Conservation (phyloP, 2,329 filamentous ascomycete genomes). For the Penicillium psychrosexuale region DNA sequence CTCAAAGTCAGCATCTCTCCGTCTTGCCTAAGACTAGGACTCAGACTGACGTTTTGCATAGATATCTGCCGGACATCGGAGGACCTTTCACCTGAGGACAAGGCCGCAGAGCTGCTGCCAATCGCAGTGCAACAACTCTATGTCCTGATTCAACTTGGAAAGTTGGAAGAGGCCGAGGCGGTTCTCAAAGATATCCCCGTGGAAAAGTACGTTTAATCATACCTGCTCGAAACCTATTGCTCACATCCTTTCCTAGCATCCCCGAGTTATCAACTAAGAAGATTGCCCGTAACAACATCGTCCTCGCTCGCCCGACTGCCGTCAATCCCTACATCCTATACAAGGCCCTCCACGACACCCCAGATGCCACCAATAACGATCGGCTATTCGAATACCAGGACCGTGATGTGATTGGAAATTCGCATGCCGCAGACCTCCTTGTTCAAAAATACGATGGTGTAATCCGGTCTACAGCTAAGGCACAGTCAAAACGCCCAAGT, state of each 20-base stretch:
- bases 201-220: conserved; percentile 43
- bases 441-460: conserved; percentile 60
- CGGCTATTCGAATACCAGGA: conserved; percentile 58
- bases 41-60: conserved; percentile 19
- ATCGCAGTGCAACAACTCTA: conserved; percentile 62
- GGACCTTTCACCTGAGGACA: conserved; percentile 59
- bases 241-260: conserved; percentile 42
- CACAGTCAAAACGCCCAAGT: conserved; percentile 47
- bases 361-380: conserved; percentile 49
- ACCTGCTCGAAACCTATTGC: not conserved
- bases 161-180: conserved; percentile 54
- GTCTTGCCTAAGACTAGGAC: not conserved
- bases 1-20: conserved; percentile 45
- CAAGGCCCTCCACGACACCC: conserved; percentile 53
- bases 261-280: conserved; percentile 57
- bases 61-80: conserved; percentile 59
- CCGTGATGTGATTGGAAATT: conserved; percentile 53
- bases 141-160: conserved; percentile 55
- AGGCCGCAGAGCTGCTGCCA: conserved; percentile 57
- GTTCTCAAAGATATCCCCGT: conserved; percentile 52
- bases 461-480: conserved; percentile 53
- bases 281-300: conserved; percentile 59
- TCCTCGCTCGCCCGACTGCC: conserved; percentile 46
- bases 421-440: conserved; percentile 56
- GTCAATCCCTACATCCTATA: conserved; percentile 59